Conservation (phyloP, 2,329 filamentous ascomycete species). For the Grosmannia serpens region DNA sequence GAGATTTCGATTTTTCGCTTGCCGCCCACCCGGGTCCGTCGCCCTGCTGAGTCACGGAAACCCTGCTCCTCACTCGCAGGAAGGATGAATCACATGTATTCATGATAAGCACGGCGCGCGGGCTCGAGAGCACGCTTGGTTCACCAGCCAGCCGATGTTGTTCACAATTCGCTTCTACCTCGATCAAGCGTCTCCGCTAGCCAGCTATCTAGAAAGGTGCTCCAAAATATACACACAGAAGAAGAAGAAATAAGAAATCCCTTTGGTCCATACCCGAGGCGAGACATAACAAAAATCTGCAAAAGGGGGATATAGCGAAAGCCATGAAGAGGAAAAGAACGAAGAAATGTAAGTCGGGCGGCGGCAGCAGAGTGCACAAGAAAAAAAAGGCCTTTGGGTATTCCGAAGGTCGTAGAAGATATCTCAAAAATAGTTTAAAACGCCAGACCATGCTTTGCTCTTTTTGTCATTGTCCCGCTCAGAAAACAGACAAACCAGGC, state of each 20-base stretch:
- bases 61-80: no score
- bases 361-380: neutral
- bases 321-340: neutral
- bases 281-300: neutral
- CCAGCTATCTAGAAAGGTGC: neutral
- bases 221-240: neutral
- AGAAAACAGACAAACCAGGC: neutral
- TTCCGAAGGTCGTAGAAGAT: neutral
- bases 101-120: neutral
- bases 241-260: neutral
- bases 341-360: neutral
- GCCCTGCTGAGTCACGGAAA: no score
- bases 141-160: neutral
- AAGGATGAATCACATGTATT: no score
- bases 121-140: neutral
- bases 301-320: neutral
- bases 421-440: slow-evolving; percentile 4
- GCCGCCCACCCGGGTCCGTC: neutral
- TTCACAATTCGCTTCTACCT: neutral
- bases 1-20: neutral
- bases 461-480: neutral
- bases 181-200: neutral
- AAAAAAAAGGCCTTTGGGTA: neutral
- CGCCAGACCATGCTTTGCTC: neutral
- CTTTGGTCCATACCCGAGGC: neutral